Percentiles rank a stretch among this genome's conserved stretches.
phyloP scores from a whole-genome alignment of 176 grass and related monocot species.

The Melocanna baccifera region DNA sequence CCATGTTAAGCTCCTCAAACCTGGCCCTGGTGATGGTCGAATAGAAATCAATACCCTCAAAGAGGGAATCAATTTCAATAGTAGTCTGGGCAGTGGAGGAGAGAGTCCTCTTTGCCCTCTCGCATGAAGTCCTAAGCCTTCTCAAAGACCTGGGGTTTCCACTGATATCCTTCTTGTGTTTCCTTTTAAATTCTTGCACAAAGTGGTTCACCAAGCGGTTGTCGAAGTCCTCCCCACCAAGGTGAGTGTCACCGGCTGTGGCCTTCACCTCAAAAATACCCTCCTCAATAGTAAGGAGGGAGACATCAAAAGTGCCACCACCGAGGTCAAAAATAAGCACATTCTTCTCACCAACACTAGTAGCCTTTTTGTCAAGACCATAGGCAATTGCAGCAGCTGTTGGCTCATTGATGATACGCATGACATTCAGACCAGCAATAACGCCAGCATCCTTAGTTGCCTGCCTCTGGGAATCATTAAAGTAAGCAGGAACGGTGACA shows the following conservation, averaged over 20 bases:
- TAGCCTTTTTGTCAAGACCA: constrained; percentile 55
- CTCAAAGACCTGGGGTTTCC: constrained; percentile 46
- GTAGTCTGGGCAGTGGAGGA: too few relatives aligned
- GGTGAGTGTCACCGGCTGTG: constrained; percentile 55
- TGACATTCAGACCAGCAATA: constrained; percentile 54
- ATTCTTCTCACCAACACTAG: constrained; percentile 55
- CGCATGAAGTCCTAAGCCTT: constrained; percentile 49
- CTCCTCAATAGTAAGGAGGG: constrained; percentile 53
- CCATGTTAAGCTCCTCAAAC: constrained; percentile 60
- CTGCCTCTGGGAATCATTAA: constrained; percentile 57
- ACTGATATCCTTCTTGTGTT: constrained; percentile 53
- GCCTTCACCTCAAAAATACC: constrained; percentile 62
- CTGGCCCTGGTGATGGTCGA: constrained; percentile 52
- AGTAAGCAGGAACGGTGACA: constrained; percentile 47
- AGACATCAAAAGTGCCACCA: constrained; percentile 58
- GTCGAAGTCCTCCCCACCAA: constrained; percentile 56
- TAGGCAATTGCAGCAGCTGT: constrained; percentile 57
- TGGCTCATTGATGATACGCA: constrained; percentile 55
- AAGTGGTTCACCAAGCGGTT: constrained; percentile 59
- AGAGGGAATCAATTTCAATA: constrained; percentile 48
- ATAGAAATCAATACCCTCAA: constrained; percentile 54
- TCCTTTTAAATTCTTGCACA: constrained; percentile 51
- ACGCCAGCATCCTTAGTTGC: constrained; percentile 57
- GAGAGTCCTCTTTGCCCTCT: constrained; percentile 55
- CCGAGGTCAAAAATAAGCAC: too few relatives aligned